Evolutionary conservation across 495 filamentous ascomycete species (phyloP).

Genomic region (Trichodelitschia bisporula): DNA sequence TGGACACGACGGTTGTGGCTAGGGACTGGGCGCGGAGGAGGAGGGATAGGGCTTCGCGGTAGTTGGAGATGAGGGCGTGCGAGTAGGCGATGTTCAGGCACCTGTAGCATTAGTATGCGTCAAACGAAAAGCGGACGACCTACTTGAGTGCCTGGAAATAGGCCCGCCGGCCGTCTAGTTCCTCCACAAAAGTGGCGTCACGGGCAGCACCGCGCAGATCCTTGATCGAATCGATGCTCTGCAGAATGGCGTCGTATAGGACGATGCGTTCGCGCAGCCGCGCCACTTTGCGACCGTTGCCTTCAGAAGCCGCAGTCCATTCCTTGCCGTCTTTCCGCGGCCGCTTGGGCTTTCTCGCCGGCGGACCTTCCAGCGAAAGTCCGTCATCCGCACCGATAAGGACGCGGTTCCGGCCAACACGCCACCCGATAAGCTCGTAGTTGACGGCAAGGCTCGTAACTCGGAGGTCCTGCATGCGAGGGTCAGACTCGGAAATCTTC

Average conservation of each 20-base stretch:
- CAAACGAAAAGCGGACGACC: slow-evolving; percentile 6
- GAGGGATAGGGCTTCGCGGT: slow-evolving; percentile 68
- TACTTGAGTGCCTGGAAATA: slow-evolving; percentile 85
- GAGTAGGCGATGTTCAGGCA: slow-evolving; percentile 71
- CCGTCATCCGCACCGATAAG: slow-evolving; percentile 63
- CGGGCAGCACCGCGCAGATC: slow-evolving; percentile 80
- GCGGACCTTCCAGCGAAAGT: slow-evolving; percentile 20
- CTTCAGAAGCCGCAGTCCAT: slow-evolving; percentile 21
- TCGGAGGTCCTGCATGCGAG: slow-evolving; percentile 75
- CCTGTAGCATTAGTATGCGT: slow-evolving; percentile 18
- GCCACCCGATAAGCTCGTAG: slow-evolving; percentile 80
- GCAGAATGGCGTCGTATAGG: slow-evolving; percentile 78
- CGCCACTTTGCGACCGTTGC: slow-evolving; percentile 41
- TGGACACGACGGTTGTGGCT: slow-evolving; percentile 14
- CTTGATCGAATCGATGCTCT: slow-evolving; percentile 73
- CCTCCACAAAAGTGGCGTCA: slow-evolving; percentile 47
- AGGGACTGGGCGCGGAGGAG: slow-evolving; percentile 41
- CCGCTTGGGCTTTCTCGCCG: slow-evolving; percentile 16
- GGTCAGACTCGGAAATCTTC: slow-evolving; percentile 61
- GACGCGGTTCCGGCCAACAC: slow-evolving; percentile 77
- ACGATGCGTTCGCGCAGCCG: slow-evolving; percentile 70
- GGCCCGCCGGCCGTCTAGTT: slow-evolving; percentile 47
- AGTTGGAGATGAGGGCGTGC: slow-evolving; percentile 44
- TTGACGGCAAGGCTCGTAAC: slow-evolving; percentile 83
- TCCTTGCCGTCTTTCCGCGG: slow-evolving; percentile 22